Base-by-base conservation (phyloP, 345 rosid genomes). In the Camelina hispida region DNA sequence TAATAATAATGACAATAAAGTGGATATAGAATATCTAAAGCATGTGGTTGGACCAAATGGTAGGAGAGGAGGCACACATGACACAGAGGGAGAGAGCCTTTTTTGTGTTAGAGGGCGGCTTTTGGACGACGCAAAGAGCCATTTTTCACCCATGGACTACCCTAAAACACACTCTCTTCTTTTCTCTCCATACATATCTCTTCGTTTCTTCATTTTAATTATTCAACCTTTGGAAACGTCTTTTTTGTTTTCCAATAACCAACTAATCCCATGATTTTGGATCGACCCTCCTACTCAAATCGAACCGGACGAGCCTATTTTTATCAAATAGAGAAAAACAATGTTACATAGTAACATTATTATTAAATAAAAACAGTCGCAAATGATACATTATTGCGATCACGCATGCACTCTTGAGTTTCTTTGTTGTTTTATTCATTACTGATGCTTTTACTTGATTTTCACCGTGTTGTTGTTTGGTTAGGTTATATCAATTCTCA, bases 101-200 rank as follows among this genome's bases (percentile, higher is more conserved):
- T 43, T 55, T 59, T 20, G 50, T 5, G 52, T 43, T 66, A 9
- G 82, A 79, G 83, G 83, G 82, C 85, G 88, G 88, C 93, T 81
- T 83, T 91, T 83, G 81, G 85, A 58, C 81, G 44, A 64, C 20
- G 76, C 79, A 44, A 57, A 83, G 89, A 86, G 93, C 68, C 87
- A 87, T 79, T 59, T 47, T 66, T 9, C 58, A 35, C 72, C 55
- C 22, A 43, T 66, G 57, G 64, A 22, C 14, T 30, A 38, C 62
- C 25, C 77, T 57, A 30, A 61, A 40, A 23, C 57, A 44, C 73
- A 78, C 63, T 38, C 73, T 58, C 43, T 8, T 51, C n/a, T 72
- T 71, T 51, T 7, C 67, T 47, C 48, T 71, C 2, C 11, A 42
- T 28, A 42, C 3, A 20, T 15, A 20, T 40, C 15, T 28, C 30